Conservation (phyloP, 805 yeast species). For the Priceomyces medius region DNA sequence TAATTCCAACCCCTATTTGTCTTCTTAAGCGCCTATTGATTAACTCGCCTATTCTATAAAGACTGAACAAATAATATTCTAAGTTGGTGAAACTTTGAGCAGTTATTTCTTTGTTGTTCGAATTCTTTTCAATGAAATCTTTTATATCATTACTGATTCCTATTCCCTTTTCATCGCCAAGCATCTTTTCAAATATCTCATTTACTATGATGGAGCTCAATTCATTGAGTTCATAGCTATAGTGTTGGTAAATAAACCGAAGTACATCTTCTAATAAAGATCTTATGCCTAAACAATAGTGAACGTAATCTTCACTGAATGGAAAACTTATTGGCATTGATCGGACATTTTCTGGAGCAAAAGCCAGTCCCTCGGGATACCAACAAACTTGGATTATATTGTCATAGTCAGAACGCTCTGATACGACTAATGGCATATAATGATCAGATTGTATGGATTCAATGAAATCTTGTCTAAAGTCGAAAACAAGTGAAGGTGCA, state of each 20-base stretch:
- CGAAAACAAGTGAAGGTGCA: conserved; percentile 52
- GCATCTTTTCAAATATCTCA: conserved; percentile 63
- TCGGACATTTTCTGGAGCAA: conserved; percentile 44
- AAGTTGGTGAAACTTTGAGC: conserved; percentile 86
- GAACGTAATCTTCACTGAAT: conserved; percentile 84
- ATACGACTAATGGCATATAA: conserved; percentile 80
- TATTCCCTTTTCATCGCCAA: conserved; percentile 46
- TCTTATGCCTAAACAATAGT: conserved; percentile 75
- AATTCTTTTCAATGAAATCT: conserved; percentile 58
- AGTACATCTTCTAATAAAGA: conserved; percentile 62
- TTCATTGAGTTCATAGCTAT: conserved; percentile 60
- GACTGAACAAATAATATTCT: conserved; percentile 79
- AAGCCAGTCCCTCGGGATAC: conserved; percentile 55
- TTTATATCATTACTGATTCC: conserved; percentile 61
- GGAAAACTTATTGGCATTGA: conserved; percentile 67
- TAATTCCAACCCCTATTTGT: conserved; percentile 41
- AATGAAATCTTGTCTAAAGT: conserved; percentile 61
- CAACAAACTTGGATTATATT: conserved; percentile 66
- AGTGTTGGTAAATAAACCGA: conserved; percentile 64
- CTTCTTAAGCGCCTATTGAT: conserved; percentile 35
- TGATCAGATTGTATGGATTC: conserved; percentile 72
- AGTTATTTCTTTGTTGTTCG: conserved; percentile 82
- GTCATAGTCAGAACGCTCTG: conserved; percentile 57
- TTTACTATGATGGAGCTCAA: conserved; percentile 58
- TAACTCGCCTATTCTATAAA: conserved; percentile 61